Conservation (phyloP, 2,329 filamentous ascomycete species). For the Ophiostoma sp. region DNA sequence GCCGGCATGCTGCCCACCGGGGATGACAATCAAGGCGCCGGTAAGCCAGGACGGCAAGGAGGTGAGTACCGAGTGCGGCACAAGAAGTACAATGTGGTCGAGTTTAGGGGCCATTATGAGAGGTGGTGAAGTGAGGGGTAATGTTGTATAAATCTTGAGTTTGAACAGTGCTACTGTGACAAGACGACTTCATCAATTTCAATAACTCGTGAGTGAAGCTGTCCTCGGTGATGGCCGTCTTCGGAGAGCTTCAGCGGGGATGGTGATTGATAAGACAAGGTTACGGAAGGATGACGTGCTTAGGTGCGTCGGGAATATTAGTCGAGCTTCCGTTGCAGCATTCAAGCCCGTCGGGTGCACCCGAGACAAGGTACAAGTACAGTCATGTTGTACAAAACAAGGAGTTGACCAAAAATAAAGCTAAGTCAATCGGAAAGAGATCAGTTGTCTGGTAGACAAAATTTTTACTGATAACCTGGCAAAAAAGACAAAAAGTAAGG, state of each 20-base stretch:
- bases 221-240: background rate
- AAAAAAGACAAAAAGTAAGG: background rate
- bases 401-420: no score
- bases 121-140: background rate
- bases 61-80: slow-evolving; percentile 52
- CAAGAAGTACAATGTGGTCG: slow-evolving; percentile 66
- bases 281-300: background rate
- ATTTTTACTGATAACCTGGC: background rate
- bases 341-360: no score
- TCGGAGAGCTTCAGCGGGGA: background rate
- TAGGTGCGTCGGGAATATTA: background rate
- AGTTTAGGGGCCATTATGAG: slow-evolving; percentile 40
- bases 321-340: no score
- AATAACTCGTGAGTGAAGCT: background rate
- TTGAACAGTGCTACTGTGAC: no score
- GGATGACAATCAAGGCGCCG: slow-evolving; percentile 56
- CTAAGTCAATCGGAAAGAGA: no score
- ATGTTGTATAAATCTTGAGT: background rate
- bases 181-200: background rate
- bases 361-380: no score
- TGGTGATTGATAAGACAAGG: background rate
- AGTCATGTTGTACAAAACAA: background rate
- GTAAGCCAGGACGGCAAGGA: slow-evolving; percentile 53
- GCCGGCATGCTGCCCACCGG: slow-evolving; percentile 63
- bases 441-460: no score